Conservation (phyloP, 495 filamentous ascomycete genomes). For the Annulohypoxylon bovei region DNA sequence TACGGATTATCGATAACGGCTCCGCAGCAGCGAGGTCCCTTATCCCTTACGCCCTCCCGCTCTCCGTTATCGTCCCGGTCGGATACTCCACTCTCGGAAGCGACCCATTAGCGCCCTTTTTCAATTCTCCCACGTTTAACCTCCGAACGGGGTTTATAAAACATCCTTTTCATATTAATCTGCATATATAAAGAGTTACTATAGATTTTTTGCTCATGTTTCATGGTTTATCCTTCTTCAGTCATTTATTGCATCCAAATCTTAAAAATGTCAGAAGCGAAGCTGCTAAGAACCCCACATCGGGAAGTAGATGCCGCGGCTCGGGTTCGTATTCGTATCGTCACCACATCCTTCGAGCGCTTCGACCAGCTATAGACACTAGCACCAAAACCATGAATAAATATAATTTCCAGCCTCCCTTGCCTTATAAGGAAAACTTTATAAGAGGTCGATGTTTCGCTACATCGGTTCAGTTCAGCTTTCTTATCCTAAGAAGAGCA, state of each 20-base stretch:
- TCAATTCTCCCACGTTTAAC: neutral
- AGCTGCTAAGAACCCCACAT: neutral
- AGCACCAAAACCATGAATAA: neutral
- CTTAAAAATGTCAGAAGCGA: neutral
- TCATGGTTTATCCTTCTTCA: neutral
- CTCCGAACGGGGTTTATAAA: neutral
- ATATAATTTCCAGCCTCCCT: neutral
- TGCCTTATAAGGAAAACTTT: neutral
- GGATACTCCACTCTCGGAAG: neutral
- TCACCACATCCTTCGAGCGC: neutral
- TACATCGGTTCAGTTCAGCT: neutral
- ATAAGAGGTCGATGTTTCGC: neutral
- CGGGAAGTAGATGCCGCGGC: neutral
- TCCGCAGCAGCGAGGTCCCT: too few relatives aligned
- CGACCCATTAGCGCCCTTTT: neutral
- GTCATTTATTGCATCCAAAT: neutral
- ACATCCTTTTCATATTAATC: too few relatives aligned
- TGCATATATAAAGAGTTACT: neutral
- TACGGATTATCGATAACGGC: too few relatives aligned
- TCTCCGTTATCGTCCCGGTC: neutral
- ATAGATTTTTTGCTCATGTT: neutral
- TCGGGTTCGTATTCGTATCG: constrained; percentile 24
- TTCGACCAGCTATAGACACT: neutral
- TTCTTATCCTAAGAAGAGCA: neutral
- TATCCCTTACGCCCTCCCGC: neutral